Evolutionary conservation across 495 filamentous ascomycete species (phyloP).

Genomic region (Parathielavia appendiculata): DNA sequence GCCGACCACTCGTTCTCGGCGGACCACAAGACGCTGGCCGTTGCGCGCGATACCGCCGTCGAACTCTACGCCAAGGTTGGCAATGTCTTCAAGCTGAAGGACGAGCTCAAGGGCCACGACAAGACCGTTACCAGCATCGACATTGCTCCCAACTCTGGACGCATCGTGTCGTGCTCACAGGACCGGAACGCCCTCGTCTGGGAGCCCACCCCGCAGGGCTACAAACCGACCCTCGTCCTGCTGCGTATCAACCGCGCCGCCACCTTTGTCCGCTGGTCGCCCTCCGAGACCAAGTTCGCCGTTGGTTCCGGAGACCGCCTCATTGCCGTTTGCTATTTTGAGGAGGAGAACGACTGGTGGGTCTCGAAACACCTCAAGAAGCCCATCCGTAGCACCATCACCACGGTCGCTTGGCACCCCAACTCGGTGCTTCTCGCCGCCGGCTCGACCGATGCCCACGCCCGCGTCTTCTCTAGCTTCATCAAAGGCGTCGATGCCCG

Average conservation of each 20-base stretch:
- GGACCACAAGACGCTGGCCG: constrained; percentile 81
- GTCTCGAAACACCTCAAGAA: constrained; percentile 98
- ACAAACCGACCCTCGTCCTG: constrained; percentile 95
- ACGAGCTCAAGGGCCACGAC: constrained; percentile 93
- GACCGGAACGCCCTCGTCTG: constrained; percentile 97
- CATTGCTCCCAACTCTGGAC: constrained; percentile 82
- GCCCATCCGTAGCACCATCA: constrained; percentile 93
- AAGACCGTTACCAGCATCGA: constrained; percentile 95
- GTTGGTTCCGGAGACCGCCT: constrained; percentile 93
- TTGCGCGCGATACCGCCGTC: constrained; percentile 84
- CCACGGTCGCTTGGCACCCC: constrained; percentile 90
- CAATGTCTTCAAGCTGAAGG: constrained; percentile 73
- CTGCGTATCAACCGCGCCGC: constrained; percentile 96
- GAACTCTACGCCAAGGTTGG: constrained; percentile 78
- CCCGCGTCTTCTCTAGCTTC: constrained; percentile 89
- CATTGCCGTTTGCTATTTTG: constrained; percentile 98
- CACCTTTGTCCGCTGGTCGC: constrained; percentile 96
- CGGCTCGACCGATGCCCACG: constrained; percentile 95
- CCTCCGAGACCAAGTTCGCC: constrained; percentile 93
- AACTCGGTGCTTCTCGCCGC: constrained; percentile 93
- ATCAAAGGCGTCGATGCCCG: constrained; percentile 89
- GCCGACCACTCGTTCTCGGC: constrained; percentile 97
- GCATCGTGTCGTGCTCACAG: constrained; percentile 96
- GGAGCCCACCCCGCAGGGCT: constrained; percentile 84
- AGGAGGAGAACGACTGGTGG: constrained; percentile 99